Conservation (phyloP, 495 filamentous ascomycete genomes). For the Tuber melanosporum region DNA sequence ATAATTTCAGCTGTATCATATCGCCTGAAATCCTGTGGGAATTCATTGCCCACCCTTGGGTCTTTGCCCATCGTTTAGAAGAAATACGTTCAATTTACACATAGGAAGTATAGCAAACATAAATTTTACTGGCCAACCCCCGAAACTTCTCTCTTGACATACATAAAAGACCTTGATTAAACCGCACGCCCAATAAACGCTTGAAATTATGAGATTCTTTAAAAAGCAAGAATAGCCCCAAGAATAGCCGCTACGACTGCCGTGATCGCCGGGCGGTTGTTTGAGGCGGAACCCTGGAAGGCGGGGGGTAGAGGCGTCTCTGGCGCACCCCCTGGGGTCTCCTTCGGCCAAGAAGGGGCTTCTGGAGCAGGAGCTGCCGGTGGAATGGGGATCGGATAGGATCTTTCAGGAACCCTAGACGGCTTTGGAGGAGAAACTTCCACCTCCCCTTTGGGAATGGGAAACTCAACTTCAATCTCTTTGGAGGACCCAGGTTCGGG, state of each 20-base stretch:
- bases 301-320: not conserved
- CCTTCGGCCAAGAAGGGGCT: not conserved
- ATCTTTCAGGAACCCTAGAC: not conserved
- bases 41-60: not conserved
- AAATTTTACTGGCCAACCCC: not conserved
- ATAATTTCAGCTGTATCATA: not conserved
- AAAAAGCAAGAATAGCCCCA: not conserved
- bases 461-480: constrained; percentile 1
- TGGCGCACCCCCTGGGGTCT: constrained; percentile 1
- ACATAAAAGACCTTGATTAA: not conserved
- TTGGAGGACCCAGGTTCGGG: not conserved
- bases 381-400: not conserved
- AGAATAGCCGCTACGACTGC: constrained; percentile 13
- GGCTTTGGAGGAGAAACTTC: not conserved
- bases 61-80: not conserved
- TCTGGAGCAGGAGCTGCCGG: not conserved
- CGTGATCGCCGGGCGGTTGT: constrained; percentile 8
- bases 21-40: not conserved
- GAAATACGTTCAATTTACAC: not conserved
- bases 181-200: not conserved
- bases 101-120: not conserved
- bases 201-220: not conserved
- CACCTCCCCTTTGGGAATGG: not conserved
- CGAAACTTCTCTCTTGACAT: not conserved
- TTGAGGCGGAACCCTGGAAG: constrained; percentile 26